Conservation (phyloP, 306 rosid genomes). For the Begonia fuchsioides region DNA sequence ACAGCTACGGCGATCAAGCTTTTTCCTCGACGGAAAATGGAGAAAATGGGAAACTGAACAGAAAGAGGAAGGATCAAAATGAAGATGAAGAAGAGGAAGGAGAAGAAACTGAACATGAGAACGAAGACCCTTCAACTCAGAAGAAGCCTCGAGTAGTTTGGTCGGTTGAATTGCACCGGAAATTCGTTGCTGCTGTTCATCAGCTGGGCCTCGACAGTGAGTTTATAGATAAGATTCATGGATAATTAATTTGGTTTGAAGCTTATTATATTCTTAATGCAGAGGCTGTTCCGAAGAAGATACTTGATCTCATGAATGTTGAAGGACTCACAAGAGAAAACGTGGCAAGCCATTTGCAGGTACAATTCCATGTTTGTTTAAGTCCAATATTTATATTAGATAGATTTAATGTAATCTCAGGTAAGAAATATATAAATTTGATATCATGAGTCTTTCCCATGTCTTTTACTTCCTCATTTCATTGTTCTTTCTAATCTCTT, state of each 20-base stretch:
- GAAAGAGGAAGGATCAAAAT: constrained; percentile 69
- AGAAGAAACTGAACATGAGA: constrained; percentile 45
- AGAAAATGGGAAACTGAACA: constrained; percentile 49
- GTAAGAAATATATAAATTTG: too few relatives aligned
- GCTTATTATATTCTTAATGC: constrained; percentile 13
- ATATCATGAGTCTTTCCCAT: too few relatives aligned
- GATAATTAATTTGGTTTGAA: too few relatives aligned
- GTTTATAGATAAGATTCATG: constrained; percentile 14
- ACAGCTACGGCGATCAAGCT: constrained; percentile 13
- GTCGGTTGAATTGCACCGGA: constrained; percentile 90
- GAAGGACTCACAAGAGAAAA: constrained; percentile 86
- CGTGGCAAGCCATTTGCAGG: constrained; percentile 95
- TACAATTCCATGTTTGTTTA: neutral
- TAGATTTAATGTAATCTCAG: too few relatives aligned
- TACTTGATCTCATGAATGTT: constrained; percentile 72
- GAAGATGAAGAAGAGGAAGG: constrained; percentile 65
- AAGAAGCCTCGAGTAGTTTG: constrained; percentile 98
- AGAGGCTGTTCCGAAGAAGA: constrained; percentile 84
- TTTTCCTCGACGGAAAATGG: constrained; percentile 23
- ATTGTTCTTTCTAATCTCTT: too few relatives aligned
- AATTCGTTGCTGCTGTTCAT: constrained; percentile 84
- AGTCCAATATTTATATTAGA: neutral
- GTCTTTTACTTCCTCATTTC: too few relatives aligned
- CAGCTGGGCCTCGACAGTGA: constrained; percentile 91
- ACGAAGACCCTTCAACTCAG: constrained; percentile 61